These are phyloP conservation scores for Aspergillus hortae DNA, from an alignment of 2,329 filamentous ascomycete species.

Conservation along the genomic window DNA sequence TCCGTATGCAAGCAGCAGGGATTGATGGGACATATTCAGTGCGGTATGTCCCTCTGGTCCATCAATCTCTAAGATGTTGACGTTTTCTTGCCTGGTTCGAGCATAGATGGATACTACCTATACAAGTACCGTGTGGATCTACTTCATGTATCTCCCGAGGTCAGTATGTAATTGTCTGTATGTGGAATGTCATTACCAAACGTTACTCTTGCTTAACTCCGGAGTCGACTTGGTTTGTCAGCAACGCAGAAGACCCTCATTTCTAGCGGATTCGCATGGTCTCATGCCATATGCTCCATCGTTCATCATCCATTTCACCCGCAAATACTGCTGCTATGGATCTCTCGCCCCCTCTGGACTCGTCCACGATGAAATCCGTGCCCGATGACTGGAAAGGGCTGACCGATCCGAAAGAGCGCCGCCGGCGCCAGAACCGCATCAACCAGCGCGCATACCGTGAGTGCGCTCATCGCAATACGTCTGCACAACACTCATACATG, in stretches of 20 bases:
- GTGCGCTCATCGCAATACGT: background rate
- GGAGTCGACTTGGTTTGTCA: background rate
- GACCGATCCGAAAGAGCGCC: slow-evolving; percentile 22
- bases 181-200: background rate
- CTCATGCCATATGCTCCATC: too few species aligned
- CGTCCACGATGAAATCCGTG: background rate
- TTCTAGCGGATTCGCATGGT: background rate
- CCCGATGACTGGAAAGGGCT: slow-evolving; percentile 21
- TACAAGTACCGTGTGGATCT: too few species aligned
- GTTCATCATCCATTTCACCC: too few species aligned
- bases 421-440: slow-evolving; percentile 26
- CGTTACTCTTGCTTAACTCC: background rate
- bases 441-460: slow-evolving; percentile 27
- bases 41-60: too few species aligned
- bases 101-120: too few species aligned
- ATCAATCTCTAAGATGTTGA: background rate
- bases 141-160: too few species aligned
- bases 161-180: background rate
- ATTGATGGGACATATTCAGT: too few species aligned
- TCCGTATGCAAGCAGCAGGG: too few species aligned
- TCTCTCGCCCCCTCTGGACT: background rate
- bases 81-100: background rate
- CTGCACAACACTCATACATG: background rate
- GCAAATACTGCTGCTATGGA: background rate
- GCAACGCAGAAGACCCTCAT: background rate